Evolutionary conservation across 345 rosid species (phyloP).

Genomic region (Rhodamnia argentea): DNA sequence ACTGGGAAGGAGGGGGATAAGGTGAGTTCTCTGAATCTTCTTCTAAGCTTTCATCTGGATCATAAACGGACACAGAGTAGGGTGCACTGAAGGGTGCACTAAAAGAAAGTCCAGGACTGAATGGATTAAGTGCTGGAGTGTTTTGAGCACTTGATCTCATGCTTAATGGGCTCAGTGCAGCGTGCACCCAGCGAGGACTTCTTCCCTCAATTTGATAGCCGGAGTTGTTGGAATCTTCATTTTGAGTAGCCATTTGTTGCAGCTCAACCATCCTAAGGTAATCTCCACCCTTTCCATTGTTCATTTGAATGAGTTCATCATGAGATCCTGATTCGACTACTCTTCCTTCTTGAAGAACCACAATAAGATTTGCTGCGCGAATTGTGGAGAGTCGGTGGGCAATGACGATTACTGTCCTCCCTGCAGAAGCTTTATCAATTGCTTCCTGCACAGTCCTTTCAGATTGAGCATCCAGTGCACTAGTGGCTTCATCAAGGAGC

Average conservation of each 20-base stretch:
- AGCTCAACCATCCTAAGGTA: conserved; percentile 40
- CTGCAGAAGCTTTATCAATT: conserved; percentile 46
- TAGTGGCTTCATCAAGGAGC: conserved; percentile 64
- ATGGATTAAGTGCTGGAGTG: conserved; percentile 37
- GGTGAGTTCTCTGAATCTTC: conserved; percentile 6
- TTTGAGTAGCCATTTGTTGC: conserved; percentile 25
- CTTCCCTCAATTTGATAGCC: conserved; percentile 12
- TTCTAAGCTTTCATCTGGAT: conserved; percentile 23
- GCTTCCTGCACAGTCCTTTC: conserved; percentile 56
- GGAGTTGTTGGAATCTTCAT: conserved; percentile 5
- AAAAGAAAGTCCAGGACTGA: conserved; percentile 48
- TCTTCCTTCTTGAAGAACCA: conserved; percentile 48
- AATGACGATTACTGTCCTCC: conserved; percentile 51
- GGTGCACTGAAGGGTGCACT: conserved; percentile 52
- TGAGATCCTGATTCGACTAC: conserved; percentile 57
- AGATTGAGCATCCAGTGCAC: conserved; percentile 63
- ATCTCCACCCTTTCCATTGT: conserved; percentile 28
- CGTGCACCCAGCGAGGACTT: neutral
- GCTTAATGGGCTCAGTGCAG: conserved; percentile 35
- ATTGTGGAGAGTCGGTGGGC: conserved; percentile 61
- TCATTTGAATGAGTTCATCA: conserved; percentile 26
- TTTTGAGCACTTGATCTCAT: conserved; percentile 25
- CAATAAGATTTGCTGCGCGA: conserved; percentile 31
- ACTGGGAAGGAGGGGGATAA: conserved; percentile 41
- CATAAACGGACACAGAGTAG: conserved; percentile 36